A percentile compares a stretch with the other conserved stretches of the same genome.
Evolutionary conservation across 257 asterid species (phyloP).

Genomic region (Jasminum sambac): DNA sequence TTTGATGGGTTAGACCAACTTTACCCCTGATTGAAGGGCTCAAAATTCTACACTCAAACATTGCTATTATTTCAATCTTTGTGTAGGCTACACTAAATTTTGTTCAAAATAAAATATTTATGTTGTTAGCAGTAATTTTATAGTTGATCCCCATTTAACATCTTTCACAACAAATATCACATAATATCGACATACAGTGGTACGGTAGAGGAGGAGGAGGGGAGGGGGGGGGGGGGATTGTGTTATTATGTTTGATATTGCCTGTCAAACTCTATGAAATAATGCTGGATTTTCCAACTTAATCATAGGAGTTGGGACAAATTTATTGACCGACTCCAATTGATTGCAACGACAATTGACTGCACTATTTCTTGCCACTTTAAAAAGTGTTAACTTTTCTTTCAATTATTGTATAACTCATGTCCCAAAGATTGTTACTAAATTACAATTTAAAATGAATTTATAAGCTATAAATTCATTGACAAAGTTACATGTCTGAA

Average conservation of each 20-base stretch:
- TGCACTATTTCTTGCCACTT: constrained; percentile 32
- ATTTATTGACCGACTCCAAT: constrained; percentile 34
- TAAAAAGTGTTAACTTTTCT: constrained; percentile 38
- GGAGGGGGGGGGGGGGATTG: too few species aligned
- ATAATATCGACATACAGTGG: too few species aligned
- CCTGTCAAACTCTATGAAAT: too few species aligned
- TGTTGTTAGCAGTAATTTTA: too few species aligned
- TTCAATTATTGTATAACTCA: constrained; percentile 49
- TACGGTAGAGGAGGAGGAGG: too few species aligned
- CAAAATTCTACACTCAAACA: background rate
- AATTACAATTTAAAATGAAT: background rate
- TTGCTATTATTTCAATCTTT: background rate
- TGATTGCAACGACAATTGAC: constrained; percentile 34
- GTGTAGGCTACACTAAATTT: background rate
- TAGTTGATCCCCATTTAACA: background rate
- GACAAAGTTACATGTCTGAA: background rate
- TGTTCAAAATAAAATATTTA: background rate
- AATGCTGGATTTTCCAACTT: background rate
- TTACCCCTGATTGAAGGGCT: constrained; percentile 13
- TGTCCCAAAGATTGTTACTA: constrained; percentile 33
- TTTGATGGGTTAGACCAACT: constrained; percentile 4
- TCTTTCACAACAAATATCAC: too few species aligned
- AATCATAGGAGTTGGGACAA: background rate
- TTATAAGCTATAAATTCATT: background rate
- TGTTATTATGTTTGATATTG: too few species aligned